phyloP scores from a whole-genome alignment of 1,284 basidiomycete species.

The Malassezia pachydermatis region DNA sequence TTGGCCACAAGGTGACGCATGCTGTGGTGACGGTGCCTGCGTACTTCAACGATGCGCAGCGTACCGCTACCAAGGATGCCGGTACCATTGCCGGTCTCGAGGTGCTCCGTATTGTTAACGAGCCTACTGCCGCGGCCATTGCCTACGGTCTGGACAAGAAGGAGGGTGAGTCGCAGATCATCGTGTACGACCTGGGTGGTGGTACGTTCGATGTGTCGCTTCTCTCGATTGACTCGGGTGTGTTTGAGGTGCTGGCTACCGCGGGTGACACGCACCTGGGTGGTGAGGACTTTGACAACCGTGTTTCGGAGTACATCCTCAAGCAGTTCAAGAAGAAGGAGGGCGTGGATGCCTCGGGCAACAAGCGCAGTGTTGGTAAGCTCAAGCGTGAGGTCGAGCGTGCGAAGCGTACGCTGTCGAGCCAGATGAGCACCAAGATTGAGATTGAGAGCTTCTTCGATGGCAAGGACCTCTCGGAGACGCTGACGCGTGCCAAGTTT shows the following conservation, averaged over 20 bases:
- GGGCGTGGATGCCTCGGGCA: constrained; percentile 62
- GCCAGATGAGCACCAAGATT: constrained; percentile 62
- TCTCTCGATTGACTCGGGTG: constrained; percentile 88
- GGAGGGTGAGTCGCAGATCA: constrained; percentile 85
- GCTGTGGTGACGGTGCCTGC: constrained; percentile 94
- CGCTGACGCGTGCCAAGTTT: constrained; percentile 93
- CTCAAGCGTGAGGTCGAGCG: constrained; percentile 97
- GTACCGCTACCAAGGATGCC: constrained; percentile 96
- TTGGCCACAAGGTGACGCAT: constrained; percentile 90
- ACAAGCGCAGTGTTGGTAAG: constrained; percentile 86
- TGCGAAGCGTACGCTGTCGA: constrained; percentile 90
- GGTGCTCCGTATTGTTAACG: constrained; percentile 96
- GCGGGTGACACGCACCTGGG: constrained; percentile 98
- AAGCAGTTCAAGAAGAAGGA: constrained; percentile 49
- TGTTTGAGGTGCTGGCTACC: constrained; percentile 93
- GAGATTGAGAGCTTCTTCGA: constrained; percentile 77
- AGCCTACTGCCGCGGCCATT: constrained; percentile 87
- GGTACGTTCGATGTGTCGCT: constrained; percentile 98
- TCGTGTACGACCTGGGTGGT: constrained; percentile 96
- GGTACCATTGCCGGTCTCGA: constrained; percentile 91
- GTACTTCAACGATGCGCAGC: constrained; percentile 87
- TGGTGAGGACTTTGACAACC: constrained; percentile 98
- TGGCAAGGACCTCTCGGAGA: constrained; percentile 94
- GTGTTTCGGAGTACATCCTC: constrained; percentile 47
- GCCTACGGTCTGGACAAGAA: constrained; percentile 95